Conservation (phyloP, 2,329 filamentous ascomycete species). For the Cadophora malorum region DNA sequence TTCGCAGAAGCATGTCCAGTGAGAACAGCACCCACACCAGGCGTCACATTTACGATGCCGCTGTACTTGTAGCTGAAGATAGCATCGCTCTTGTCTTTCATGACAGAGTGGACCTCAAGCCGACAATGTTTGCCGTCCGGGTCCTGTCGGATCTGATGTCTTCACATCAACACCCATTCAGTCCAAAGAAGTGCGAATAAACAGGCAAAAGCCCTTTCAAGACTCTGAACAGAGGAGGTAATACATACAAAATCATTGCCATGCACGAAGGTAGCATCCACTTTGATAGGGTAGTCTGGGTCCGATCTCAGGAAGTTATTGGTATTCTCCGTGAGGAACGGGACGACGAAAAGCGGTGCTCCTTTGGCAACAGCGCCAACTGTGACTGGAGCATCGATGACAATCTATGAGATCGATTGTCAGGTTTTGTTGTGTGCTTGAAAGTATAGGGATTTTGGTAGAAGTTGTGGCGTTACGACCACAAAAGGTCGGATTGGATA, state of each 20-base stretch:
- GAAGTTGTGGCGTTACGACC: not conserved
- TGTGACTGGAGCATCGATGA: constrained; percentile 45
- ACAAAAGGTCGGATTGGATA: not conserved
- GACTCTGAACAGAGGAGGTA: not conserved
- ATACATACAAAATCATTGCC: constrained; percentile 47
- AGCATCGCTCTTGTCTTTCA: constrained; percentile 47
- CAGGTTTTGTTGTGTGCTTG: not conserved
- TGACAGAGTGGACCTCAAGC: constrained; percentile 49
- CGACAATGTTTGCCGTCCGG: constrained; percentile 47
- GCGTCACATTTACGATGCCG: constrained; percentile 48
- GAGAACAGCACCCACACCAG: constrained; percentile 47
- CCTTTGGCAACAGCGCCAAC: constrained; percentile 43
- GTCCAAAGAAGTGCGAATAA: too few relatives aligned
- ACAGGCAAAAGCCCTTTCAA: not conserved
- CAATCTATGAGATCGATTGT: constrained; percentile 43
- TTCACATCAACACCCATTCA: not conserved
- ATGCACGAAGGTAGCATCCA: constrained; percentile 49
- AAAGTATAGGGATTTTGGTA: not conserved
- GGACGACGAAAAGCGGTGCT: constrained; percentile 46
- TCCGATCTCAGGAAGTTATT: constrained; percentile 47
- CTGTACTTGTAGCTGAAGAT: constrained; percentile 49
- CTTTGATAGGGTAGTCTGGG: constrained; percentile 45
- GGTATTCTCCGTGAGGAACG: constrained; percentile 35
- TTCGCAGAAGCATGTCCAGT: constrained; percentile 46
- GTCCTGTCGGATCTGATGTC: constrained; percentile 46